phyloP scores from a whole-genome alignment of 2,329 filamentous ascomycete species.

The Aureobasidium subglaciale region DNA sequence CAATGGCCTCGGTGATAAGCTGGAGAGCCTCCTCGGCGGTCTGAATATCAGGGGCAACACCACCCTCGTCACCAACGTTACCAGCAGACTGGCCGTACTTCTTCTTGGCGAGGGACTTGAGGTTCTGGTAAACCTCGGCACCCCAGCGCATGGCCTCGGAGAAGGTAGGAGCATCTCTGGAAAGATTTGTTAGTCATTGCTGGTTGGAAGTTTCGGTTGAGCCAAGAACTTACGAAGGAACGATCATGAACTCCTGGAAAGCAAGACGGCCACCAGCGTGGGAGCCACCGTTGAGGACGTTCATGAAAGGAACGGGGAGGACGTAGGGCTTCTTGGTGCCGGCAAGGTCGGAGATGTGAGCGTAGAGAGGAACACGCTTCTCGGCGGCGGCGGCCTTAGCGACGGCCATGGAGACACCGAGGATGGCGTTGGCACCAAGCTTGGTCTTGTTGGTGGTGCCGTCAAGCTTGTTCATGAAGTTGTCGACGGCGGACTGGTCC shows the following conservation, averaged over 20 bases:
- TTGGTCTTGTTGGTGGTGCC: slow-evolving; percentile 54
- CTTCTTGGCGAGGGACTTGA: slow-evolving; percentile 97
- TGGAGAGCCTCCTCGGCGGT: slow-evolving; percentile 93
- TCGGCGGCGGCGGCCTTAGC: slow-evolving; percentile 51
- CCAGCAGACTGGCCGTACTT: slow-evolving; percentile 98
- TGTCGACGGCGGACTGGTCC: slow-evolving; percentile 48
- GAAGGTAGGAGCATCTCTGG: slow-evolving; percentile 77
- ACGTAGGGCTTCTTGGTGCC: slow-evolving; percentile 48
- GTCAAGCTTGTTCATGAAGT: slow-evolving; percentile 48
- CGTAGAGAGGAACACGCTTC: slow-evolving; percentile 51
- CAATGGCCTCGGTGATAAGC: slow-evolving; percentile 89
- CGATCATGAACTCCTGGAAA: slow-evolving; percentile 54
- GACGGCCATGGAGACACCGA: slow-evolving; percentile 54
- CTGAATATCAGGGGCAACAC: slow-evolving; percentile 98
- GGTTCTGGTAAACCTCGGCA: slow-evolving; percentile 94
- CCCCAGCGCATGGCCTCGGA: slow-evolving; percentile 94
- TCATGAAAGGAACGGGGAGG: slow-evolving; percentile 52
- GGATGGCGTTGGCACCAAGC: slow-evolving; percentile 54
- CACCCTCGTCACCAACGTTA: slow-evolving; percentile 99
- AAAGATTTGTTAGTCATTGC: slow-evolving; percentile 19
- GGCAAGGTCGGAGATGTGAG: slow-evolving; percentile 49
- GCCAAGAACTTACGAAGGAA: slow-evolving; percentile 36
- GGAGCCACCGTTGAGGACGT: slow-evolving; percentile 64
- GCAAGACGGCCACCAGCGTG: slow-evolving; percentile 87
- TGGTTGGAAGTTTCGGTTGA: not conserved